A percentile compares a stretch with the other conserved stretches of the same genome.
These are phyloP conservation scores for Mycena albidolilacea DNA, from an alignment of 768 basidiomycete genomes.

Conservation along the genomic window DNA sequence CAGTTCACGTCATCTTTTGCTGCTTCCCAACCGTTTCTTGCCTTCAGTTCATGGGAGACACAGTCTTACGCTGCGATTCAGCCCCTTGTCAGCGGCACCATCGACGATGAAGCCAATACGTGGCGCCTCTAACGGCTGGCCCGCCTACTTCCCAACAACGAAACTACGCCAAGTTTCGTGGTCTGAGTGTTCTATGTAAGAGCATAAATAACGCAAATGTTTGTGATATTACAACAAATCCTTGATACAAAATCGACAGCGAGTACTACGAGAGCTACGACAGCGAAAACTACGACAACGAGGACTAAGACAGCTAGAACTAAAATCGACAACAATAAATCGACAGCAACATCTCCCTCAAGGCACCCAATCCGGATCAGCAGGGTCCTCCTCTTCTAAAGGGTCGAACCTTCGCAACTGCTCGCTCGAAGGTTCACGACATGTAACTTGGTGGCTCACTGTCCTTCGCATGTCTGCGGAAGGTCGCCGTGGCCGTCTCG, in stretches of 20 bases:
- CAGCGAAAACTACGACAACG: too few relatives aligned
- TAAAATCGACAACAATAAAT: background rate
- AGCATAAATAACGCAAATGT: background rate
- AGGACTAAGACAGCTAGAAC: too few relatives aligned
- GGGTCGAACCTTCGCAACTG: conserved; percentile 13
- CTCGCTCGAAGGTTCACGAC: conserved; percentile 13
- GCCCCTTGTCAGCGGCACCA: too few relatives aligned
- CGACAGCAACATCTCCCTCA: background rate
- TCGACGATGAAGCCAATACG: background rate
- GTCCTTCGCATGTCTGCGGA: conserved; percentile 45
- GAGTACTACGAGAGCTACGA: too few relatives aligned
- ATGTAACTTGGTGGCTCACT: conserved; percentile 44
- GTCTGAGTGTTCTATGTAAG: conserved; percentile 41
- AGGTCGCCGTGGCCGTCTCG: conserved; percentile 37
- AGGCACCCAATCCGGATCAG: conserved; percentile 41
- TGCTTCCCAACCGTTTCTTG: too few relatives aligned
- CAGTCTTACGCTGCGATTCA: too few relatives aligned
- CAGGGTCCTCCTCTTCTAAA: conserved; percentile 26
- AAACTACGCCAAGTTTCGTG: background rate
- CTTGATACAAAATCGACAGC: conserved; percentile 12
- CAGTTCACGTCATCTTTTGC: too few relatives aligned
- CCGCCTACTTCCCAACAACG: background rate
- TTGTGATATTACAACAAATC: conserved; percentile 26
- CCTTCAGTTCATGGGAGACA: too few relatives aligned
- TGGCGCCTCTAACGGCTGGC: conserved; percentile 2